A percentile compares a stretch with the other conserved stretches of the same genome.
These are phyloP conservation scores for Cornus florida DNA, from an alignment of 148 eudicot genomes.

Conservation along the genomic window DNA sequence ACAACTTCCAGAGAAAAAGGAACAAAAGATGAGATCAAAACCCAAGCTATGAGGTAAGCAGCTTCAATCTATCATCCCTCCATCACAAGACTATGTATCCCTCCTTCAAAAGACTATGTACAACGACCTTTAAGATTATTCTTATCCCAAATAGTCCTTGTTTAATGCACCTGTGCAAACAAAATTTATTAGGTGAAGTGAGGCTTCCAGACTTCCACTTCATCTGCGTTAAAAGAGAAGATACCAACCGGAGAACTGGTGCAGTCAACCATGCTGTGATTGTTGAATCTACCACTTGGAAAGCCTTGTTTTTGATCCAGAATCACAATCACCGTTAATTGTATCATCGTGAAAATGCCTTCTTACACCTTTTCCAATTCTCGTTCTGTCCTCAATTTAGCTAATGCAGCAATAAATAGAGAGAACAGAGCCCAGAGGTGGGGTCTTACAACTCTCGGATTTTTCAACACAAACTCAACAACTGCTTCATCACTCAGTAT, in stretches of 20 bases:
- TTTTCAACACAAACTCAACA: constrained; percentile 28
- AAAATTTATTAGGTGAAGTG: constrained; percentile 3
- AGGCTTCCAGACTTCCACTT: constrained; percentile 8
- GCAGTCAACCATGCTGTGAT: constrained; percentile 17
- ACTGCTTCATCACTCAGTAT: constrained; percentile 29
- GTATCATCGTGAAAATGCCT: constrained; percentile 36
- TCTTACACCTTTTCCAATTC: constrained; percentile 28
- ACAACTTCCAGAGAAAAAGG: not conserved
- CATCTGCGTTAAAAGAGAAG: constrained; percentile 25
- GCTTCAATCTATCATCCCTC: constrained; percentile 7
- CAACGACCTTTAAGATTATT: not conserved
- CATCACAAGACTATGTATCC: constrained; percentile 8
- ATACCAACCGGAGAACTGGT: constrained; percentile 28
- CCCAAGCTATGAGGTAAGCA: constrained; percentile 5
- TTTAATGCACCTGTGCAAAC: not conserved
- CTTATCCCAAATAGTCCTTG: not conserved
- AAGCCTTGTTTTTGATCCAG: constrained; percentile 24
- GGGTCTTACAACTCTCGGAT: constrained; percentile 30
- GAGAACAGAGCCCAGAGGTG: not conserved
- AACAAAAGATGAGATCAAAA: not conserved
- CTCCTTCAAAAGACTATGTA: not conserved
- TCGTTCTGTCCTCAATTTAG: constrained; percentile 16
- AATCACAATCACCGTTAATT: constrained; percentile 28
- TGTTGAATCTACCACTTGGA: constrained; percentile 5
- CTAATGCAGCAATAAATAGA: not conserved